Conservation (phyloP, 345 rosid genomes). For the Pistacia integerrima region DNA sequence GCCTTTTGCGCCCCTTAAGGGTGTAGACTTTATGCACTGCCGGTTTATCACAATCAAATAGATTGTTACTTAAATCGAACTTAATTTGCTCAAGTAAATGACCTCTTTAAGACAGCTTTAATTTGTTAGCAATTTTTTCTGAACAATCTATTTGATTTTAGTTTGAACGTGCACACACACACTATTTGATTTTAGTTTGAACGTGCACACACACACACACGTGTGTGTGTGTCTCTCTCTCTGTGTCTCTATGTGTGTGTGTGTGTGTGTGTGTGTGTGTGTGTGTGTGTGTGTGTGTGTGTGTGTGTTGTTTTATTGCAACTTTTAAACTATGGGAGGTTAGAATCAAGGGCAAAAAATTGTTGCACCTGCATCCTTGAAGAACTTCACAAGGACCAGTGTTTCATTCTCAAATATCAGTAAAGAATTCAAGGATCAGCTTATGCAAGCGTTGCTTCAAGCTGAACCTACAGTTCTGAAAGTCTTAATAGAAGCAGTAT, state of each 20-base stretch:
- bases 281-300: too few species aligned
- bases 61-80: not conserved
- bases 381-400: conserved; percentile 55
- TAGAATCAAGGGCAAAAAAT: conserved; percentile 59
- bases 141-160: not conserved
- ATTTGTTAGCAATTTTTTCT: not conserved
- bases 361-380: conserved; percentile 78
- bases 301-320: not conserved
- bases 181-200: not conserved
- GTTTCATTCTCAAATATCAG: conserved; percentile 41
- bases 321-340: conserved; percentile 43
- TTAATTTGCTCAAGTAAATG: not conserved
- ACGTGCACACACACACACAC: not conserved
- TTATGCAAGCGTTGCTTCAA: conserved; percentile 60
- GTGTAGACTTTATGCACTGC: too few species aligned
- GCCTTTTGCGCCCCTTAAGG: too few species aligned
- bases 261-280: too few species aligned
- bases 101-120: not conserved
- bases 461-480: conserved; percentile 67
- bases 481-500: conserved; percentile 78
- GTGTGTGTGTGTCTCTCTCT: too few species aligned
- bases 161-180: not conserved
- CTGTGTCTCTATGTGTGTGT: too few species aligned
- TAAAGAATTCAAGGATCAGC: conserved; percentile 77
- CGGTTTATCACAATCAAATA: too few species aligned